Evolutionary conservation across 192 early-diverging fungal genomes (phyloP).

Genomic region (Globomyces pollinis-pini): DNA sequence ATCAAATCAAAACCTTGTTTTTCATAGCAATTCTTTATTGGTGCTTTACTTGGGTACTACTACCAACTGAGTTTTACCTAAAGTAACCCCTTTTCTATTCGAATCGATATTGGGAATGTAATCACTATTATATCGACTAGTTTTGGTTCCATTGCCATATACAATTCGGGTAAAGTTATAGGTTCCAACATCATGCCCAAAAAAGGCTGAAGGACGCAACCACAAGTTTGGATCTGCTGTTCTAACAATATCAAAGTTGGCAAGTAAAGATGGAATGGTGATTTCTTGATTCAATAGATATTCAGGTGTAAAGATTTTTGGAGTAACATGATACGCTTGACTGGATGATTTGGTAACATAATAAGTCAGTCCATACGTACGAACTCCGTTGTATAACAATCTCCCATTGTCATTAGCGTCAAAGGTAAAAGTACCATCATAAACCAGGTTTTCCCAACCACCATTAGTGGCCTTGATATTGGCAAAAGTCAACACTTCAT

Average conservation of each 20-base stretch:
- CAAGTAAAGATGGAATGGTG: not conserved
- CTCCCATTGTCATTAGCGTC: slow-evolving; percentile 5
- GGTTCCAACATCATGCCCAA: not conserved
- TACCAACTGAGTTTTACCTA: not conserved
- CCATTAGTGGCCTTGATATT: not conserved
- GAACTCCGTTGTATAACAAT: slow-evolving; percentile 5
- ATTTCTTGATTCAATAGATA: not conserved
- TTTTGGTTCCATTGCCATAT: slow-evolving; percentile 8
- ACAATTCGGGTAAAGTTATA: slow-evolving; percentile 12
- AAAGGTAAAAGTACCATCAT: slow-evolving; percentile 7
- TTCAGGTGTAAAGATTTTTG: not conserved
- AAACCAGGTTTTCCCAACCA: not conserved
- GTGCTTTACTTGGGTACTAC: no score
- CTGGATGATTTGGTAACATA: not conserved
- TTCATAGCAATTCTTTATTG: no score
- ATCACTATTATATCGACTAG: not conserved
- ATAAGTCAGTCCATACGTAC: slow-evolving; percentile 8
- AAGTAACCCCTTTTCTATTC: not conserved
- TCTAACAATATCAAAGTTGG: slow-evolving; percentile 7
- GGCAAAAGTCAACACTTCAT: slow-evolving; percentile 8
- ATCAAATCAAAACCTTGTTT: no score
- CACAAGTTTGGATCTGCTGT: slow-evolving; percentile 10
- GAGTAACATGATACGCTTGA: not conserved
- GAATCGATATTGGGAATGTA: slow-evolving; percentile 1
- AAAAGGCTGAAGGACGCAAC: slow-evolving; percentile 5